Conservation (phyloP, 164 flowering plant genomes). For the Brasenia schreberi region DNA sequence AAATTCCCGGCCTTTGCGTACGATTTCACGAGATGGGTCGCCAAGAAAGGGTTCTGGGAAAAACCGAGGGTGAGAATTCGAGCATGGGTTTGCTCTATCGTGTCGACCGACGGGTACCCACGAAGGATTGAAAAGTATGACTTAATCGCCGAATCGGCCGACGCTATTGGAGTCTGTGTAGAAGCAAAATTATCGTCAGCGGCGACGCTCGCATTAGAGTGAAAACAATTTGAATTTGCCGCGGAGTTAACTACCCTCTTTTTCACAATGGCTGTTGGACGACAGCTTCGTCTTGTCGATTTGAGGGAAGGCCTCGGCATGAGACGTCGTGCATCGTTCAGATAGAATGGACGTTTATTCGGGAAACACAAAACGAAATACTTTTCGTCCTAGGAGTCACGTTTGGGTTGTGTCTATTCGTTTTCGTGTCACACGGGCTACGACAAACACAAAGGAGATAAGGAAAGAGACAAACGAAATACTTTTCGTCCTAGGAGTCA, state of each 20-base stretch:
- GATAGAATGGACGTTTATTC: too few relatives aligned
- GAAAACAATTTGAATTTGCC: background rate
- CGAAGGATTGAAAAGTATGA: slow-evolving; percentile 11
- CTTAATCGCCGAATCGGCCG: slow-evolving; percentile 1
- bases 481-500: too few relatives aligned
- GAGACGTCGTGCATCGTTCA: too few relatives aligned
- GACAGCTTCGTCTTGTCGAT: background rate
- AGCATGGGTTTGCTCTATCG: slow-evolving; percentile 14
- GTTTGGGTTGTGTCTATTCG: too few relatives aligned
- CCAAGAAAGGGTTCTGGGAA: slow-evolving; percentile 8
- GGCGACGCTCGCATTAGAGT: background rate
- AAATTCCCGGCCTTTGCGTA: slow-evolving; percentile 14
- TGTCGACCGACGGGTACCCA: slow-evolving; percentile 3
- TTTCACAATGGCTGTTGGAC: background rate
- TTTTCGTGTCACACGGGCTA: too few relatives aligned
- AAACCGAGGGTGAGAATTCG: slow-evolving; percentile 11
- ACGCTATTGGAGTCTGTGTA: background rate
- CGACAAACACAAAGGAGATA: too few relatives aligned
- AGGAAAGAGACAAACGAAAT: too few relatives aligned
- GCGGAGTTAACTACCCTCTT: background rate
- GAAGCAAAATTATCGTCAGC: background rate
- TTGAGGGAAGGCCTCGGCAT: background rate
- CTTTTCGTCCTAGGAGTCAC: too few relatives aligned
- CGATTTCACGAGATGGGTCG: slow-evolving; percentile 25
- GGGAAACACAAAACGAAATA: too few relatives aligned